Base-by-base conservation (phyloP, 805 yeast genomes). In the Saturnispora serradocipensis region DNA sequence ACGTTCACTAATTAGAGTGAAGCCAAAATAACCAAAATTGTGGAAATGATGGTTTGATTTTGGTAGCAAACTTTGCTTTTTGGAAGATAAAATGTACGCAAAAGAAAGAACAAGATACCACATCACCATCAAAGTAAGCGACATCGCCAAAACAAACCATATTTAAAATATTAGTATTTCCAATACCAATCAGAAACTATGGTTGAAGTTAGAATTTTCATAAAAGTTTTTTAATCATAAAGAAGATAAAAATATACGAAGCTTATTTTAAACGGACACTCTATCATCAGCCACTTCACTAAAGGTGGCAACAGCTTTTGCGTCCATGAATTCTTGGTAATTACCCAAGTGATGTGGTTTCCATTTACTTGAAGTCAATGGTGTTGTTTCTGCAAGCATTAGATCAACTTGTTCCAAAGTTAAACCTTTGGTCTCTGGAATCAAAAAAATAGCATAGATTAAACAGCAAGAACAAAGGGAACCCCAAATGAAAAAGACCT, bases 401-500 rank as follows among this genome's bases (percentile, higher is more conserved):
- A 72, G 74, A 57, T 77, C 81, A 45, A 77, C 76, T 59, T 75
- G 77, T 63, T 77, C 82, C 62, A 77, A 72, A 9, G 74, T 63
- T 60, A 76, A 70, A 43, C 80, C 80, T 67, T 74, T 75, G 30
- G 82, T 77, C 63, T 77, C 81, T 53, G 71, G 69, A 51, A 77
- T 78, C 59, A 68, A 73, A 62, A 75, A 74, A 65, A 61, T 76
- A 73, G 10, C 80, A 77, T 47, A 73, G 66, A 66, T 73, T 72
- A 45, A 75, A 16, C 46, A 48, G 15, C 52, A 52, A 44, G 45
- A 42, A 35, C 53, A 55, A 4, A 55, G 80, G 57, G 71, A 77
- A 42, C 82, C 81, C 64, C 74, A 77, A 61, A 73, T 72, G 64
- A 77, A 77, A 59, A 72, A 77, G 56, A 77, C 75, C 49, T 75